Evolutionary conservation across 805 yeast genomes (phyloP).

Genomic region (Clavispora vitiphila): DNA sequence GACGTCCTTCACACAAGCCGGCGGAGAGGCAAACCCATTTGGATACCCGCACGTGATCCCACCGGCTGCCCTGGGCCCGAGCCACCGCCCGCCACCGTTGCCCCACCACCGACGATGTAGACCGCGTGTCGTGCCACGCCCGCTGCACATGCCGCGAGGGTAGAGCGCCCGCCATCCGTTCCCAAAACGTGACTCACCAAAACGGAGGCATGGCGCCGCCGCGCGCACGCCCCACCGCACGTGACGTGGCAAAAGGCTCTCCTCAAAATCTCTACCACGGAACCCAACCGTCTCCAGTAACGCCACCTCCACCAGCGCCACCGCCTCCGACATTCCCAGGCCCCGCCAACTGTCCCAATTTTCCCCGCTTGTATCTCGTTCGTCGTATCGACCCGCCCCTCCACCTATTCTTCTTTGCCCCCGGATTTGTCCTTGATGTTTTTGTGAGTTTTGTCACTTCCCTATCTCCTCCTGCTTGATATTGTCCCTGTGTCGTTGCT

Average conservation of each 20-base stretch:
- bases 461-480: neutral
- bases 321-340: neutral
- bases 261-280: neutral
- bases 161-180: too few relatives aligned
- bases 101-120: too few relatives aligned
- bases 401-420: neutral
- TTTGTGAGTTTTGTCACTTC: neutral
- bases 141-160: too few relatives aligned
- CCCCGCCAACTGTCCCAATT: too few relatives aligned
- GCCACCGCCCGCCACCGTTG: too few relatives aligned
- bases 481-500: too few relatives aligned
- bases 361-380: neutral
- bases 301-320: neutral
- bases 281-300: neutral
- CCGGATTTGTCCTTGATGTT: slow-evolving; percentile 1
- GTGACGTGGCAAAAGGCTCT: slow-evolving; percentile 6
- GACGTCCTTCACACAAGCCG: too few relatives aligned
- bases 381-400: neutral
- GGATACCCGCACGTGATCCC: too few relatives aligned
- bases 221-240: slow-evolving; percentile 2
- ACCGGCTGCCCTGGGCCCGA: too few relatives aligned
- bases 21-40: too few relatives aligned
- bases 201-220: neutral
- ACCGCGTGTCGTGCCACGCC: too few relatives aligned
- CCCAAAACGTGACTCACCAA: neutral